phyloP scores from a whole-genome alignment of 2,329 filamentous ascomycete genomes.

The Aureobasidium sp. region DNA sequence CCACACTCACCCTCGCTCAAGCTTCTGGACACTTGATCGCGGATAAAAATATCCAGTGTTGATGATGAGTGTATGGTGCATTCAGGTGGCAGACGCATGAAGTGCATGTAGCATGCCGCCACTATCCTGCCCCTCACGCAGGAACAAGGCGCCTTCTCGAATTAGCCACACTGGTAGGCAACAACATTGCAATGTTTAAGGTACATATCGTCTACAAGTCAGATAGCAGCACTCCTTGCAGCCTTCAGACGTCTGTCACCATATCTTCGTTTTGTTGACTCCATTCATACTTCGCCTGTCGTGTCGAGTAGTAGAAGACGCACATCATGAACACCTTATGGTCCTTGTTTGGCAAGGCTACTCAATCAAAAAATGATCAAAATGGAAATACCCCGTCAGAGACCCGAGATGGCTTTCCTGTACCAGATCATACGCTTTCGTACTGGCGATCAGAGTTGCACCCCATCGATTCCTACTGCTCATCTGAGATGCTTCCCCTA shows the following conservation, averaged over 20 bases:
- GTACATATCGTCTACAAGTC: background rate
- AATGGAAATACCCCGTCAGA: background rate
- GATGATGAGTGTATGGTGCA: background rate
- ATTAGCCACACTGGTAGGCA: background rate
- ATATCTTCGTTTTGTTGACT: too few relatives aligned
- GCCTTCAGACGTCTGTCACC: too few relatives aligned
- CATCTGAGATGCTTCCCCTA: slow-evolving; percentile 21
- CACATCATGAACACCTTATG: background rate
- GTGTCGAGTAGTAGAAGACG: background rate
- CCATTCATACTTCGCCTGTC: background rate
- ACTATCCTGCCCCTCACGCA: background rate
- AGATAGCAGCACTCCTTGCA: background rate
- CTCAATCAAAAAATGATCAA: background rate
- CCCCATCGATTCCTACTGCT: slow-evolving; percentile 29
- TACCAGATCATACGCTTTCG: slow-evolving; percentile 29
- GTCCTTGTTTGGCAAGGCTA: background rate
- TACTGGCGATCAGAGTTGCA: slow-evolving; percentile 38
- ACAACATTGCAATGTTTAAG: background rate
- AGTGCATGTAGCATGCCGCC: background rate
- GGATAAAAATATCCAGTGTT: background rate
- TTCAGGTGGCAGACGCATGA: too few relatives aligned
- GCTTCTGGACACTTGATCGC: background rate
- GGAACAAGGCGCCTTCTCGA: background rate
- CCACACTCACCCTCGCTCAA: background rate
- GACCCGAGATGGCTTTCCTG: slow-evolving; percentile 22